Percentiles rank a stretch among this genome's conserved stretches.
These are phyloP conservation scores for Raffaelea deltoideospora DNA, from an alignment of 2,329 filamentous ascomycete species.

Conservation along the genomic window DNA sequence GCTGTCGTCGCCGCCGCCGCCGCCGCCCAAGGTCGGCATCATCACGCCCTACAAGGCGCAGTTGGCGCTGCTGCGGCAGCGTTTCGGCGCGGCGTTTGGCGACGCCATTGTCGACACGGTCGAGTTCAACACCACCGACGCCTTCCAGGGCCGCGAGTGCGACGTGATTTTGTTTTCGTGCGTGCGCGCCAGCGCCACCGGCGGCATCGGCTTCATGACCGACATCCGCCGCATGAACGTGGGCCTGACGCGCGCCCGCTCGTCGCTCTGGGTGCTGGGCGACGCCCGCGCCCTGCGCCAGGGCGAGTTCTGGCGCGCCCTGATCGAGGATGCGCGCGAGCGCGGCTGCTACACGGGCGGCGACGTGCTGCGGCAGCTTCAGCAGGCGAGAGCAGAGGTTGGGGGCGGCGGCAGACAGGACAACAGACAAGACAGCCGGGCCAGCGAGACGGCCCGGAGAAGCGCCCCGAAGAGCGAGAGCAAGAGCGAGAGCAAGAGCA, in stretches of 20 bases:
- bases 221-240: constrained; percentile 99
- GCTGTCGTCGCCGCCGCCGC: too few species aligned
- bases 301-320: constrained; percentile 77
- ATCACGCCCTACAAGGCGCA: constrained; percentile 98
- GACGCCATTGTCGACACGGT: constrained; percentile 60
- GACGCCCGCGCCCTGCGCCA: constrained; percentile 76
- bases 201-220: constrained; percentile 95
- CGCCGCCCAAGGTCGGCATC: constrained; percentile 87
- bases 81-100: constrained; percentile 61
- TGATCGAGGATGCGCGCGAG: constrained; percentile 66
- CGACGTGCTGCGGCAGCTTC: constrained; percentile 34
- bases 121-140: constrained; percentile 98
- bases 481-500: neutral
- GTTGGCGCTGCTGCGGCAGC: constrained; percentile 59
- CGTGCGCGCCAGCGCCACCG: constrained; percentile 78
- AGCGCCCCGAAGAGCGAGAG: too few species aligned
- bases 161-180: constrained; percentile 99
- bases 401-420: constrained; percentile 3
- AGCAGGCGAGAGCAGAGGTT: constrained; percentile 19
- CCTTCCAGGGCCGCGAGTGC: constrained; percentile 91
- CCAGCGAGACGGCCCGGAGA: too few species aligned
- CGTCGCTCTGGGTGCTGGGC: constrained; percentile 88
- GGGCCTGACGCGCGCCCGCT: constrained; percentile 90
- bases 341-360: constrained; percentile 66
- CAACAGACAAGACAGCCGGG: constrained; percentile 3